A percentile compares a stretch with the other conserved stretches of the same genome.
Conservation (phyloP, 2,329 filamentous ascomycete species). For the Byssothecium circinans region DNA sequence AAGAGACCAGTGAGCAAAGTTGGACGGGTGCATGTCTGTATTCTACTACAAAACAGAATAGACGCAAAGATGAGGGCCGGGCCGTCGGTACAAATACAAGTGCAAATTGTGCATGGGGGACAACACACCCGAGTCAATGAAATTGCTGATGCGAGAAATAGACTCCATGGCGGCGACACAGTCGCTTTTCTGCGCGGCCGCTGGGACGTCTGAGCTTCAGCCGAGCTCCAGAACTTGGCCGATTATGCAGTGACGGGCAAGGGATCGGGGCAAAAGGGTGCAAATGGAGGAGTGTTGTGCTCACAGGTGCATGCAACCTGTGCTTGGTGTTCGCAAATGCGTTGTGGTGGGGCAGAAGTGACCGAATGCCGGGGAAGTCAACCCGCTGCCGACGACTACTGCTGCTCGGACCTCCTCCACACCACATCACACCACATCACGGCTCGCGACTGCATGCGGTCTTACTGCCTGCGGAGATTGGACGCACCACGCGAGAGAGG, state of each 20-base stretch:
- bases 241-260: constrained; percentile 28
- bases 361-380: constrained; percentile 5
- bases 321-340: constrained; percentile 3
- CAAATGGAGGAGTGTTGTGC: constrained; percentile 25
- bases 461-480: neutral
- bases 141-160: constrained; percentile 86
- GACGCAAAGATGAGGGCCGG: constrained; percentile 1
- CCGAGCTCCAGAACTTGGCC: constrained; percentile 17
- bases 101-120: constrained; percentile 7
- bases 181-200: constrained; percentile 11
- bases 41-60: neutral
- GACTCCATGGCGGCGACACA: constrained; percentile 73
- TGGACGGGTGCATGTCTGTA: constrained; percentile 40
- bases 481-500: neutral
- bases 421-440: too few species aligned
- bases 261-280: constrained; percentile 20
- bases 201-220: constrained; percentile 19
- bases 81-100: neutral
- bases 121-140: constrained; percentile 85
- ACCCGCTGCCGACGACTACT: neutral
- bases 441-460: too few species aligned
- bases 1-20: constrained; percentile 44
- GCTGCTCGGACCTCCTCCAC: too few species aligned
- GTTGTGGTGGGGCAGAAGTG: constrained; percentile 6
- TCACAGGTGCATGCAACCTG: constrained; percentile 9